Conservation (phyloP, 106 monocot genomes). For the Ottelia alismoides region DNA sequence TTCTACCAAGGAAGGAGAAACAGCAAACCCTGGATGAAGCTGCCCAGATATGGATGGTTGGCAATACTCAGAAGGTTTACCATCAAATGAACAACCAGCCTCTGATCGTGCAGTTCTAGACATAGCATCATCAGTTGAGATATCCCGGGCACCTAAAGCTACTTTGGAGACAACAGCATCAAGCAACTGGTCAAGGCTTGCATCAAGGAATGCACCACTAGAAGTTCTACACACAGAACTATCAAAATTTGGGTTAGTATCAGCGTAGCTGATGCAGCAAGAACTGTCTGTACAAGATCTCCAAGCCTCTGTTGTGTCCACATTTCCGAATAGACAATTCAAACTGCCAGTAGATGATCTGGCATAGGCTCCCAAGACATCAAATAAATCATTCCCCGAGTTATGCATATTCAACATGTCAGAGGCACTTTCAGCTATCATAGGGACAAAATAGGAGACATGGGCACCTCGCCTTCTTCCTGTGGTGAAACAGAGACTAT, state of each 20-base stretch:
- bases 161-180: slow-evolving; percentile 80
- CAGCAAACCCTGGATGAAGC: slow-evolving; percentile 12
- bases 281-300: slow-evolving; percentile 16
- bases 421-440: slow-evolving; percentile 1
- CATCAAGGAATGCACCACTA: slow-evolving; percentile 27
- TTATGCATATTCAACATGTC: not conserved
- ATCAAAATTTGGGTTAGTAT: slow-evolving; percentile 18
- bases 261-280: slow-evolving; percentile 13
- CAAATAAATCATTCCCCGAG: slow-evolving; percentile 51
- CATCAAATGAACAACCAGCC: slow-evolving; percentile 10
- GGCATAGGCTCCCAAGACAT: slow-evolving; percentile 35
- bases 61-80: slow-evolving; percentile 1
- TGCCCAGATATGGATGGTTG: not conserved
- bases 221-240: slow-evolving; percentile 15
- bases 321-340: slow-evolving; percentile 7
- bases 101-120: slow-evolving; percentile 34
- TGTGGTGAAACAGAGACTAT: not conserved
- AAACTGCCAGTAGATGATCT: slow-evolving; percentile 7
- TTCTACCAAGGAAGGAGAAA: slow-evolving; percentile 14
- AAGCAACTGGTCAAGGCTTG: slow-evolving; percentile 57
- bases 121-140: slow-evolving; percentile 29
- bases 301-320: slow-evolving; percentile 1
- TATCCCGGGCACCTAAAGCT: slow-evolving; percentile 26
- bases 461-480: not conserved
- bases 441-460: not conserved